Percentiles rank a stretch among this genome's conserved stretches.
Conservation (phyloP, 1,139 yeast genomes). For the Debaryomyces psychrophilus region DNA sequence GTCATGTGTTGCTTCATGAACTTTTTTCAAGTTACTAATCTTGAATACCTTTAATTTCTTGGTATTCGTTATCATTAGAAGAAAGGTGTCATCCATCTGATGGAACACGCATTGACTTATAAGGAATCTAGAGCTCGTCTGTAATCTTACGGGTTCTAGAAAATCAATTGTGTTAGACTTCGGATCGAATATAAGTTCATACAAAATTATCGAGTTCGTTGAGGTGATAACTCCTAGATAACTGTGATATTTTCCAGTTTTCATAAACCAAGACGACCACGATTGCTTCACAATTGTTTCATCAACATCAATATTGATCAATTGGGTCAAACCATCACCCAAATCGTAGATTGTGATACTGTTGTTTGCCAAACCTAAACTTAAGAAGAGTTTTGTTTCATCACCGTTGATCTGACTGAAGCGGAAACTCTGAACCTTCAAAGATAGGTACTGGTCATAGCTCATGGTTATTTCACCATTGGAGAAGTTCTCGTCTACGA, state of each 20-base stretch:
- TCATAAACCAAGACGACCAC: slow-evolving; percentile 28
- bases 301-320: slow-evolving; percentile 11
- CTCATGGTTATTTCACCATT: slow-evolving; percentile 22
- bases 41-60: slow-evolving; percentile 11
- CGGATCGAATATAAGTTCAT: slow-evolving; percentile 13
- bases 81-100: neutral
- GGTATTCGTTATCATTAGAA: slow-evolving; percentile 15
- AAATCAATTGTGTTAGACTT: neutral
- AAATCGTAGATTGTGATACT: slow-evolving; percentile 26
- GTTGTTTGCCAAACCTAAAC: slow-evolving; percentile 21
- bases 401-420: slow-evolving; percentile 23
- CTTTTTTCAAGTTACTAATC: neutral
- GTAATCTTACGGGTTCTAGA: slow-evolving; percentile 1
- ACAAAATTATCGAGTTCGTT: slow-evolving; percentile 24
- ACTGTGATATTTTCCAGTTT: slow-evolving; percentile 10
- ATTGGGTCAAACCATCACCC: slow-evolving; percentile 15
- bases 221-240: slow-evolving; percentile 19
- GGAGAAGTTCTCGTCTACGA: slow-evolving; percentile 12
- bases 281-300: slow-evolving; percentile 21
- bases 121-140: slow-evolving; percentile 12
- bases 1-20: neutral
- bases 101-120: slow-evolving; percentile 11
- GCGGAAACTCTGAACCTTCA: slow-evolving; percentile 35
- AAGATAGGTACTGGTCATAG: slow-evolving; percentile 23
- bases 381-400: slow-evolving; percentile 18